Base-by-base conservation (phyloP, 352 stramenopile species). In the Aphanomyces cochlioides region DNA sequence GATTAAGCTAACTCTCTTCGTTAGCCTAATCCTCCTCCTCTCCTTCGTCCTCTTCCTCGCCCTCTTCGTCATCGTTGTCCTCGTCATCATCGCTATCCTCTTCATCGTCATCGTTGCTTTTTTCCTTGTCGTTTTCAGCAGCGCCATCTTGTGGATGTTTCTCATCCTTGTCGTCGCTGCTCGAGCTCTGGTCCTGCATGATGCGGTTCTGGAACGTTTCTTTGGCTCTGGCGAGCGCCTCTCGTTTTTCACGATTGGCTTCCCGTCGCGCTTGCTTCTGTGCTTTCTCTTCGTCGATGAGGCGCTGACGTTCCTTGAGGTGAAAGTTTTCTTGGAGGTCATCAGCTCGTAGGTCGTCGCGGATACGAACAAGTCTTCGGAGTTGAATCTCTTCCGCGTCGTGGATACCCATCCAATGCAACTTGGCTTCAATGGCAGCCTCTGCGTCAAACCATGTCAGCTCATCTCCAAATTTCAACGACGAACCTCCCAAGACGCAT, bases 301-400 rank as follows among this genome's bases (percentile, higher is more conserved):
- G 69, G 3, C 84, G 77, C 21, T 77, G 75, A 2, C 78, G 82
- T 65, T 92, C 84, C n/a, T 80, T 77, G 43, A 85, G 78, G 80
- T 79, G 84, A 57, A 76, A 85, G 7, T 78, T 82, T 47, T 84
- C 80, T 41, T 90, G 82, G 57, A 87, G 60, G 63, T 92, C 84
- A 54, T 84, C 66, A 3, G 76, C 84, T 0, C 84, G 78, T 56
- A 92, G 67, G 57, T 92, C 82, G 48, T 92, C 82, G 0, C 84
- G 78, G 5, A 92, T 82, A 4, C 84, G 82, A 56, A 92, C 71
- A 34, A 92, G 66, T 36, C 77, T 64, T 3, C 84, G 78, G 56
- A 83, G 80, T 74, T 77, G 85, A n/a, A 72, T 72, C 64, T 90
- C 81, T 28, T 86, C 60, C 0, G 58, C 38, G 67, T 78, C 69